Conservation (phyloP, 345 rosid genomes). For the Toxicodendron radicans region DNA sequence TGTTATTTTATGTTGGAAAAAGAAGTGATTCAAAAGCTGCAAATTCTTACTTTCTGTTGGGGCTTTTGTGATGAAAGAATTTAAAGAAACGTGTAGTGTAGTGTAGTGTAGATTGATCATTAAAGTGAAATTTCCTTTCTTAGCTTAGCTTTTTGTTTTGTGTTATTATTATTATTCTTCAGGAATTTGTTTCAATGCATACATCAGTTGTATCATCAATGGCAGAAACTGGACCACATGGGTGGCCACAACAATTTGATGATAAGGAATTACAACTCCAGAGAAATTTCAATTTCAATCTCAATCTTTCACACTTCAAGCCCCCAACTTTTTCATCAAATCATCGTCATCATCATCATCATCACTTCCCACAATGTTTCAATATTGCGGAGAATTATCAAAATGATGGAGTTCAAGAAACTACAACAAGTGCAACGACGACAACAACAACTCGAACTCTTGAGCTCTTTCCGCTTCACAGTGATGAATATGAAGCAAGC, state of each 20-base stretch:
- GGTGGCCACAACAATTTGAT: slow-evolving; percentile 32
- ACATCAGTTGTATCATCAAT: slow-evolving; percentile 11
- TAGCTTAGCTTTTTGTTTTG: background rate
- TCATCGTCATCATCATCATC: too few relatives aligned
- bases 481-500: slow-evolving; percentile 8
- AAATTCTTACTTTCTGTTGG: slow-evolving; percentile 29
- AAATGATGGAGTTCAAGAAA: slow-evolving; percentile 23
- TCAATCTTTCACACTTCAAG: too few relatives aligned
- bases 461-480: slow-evolving; percentile 54
- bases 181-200: slow-evolving; percentile 29
- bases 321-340: too few relatives aligned
- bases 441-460: slow-evolving; percentile 33
- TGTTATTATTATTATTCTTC: background rate
- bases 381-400: slow-evolving; percentile 8
- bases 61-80: slow-evolving; percentile 19
- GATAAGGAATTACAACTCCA: slow-evolving; percentile 24
- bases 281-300: slow-evolving; percentile 7
- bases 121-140: background rate
- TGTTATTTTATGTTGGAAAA: slow-evolving; percentile 31
- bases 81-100: too few relatives aligned
- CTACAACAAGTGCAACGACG: too few relatives aligned
- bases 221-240: slow-evolving; percentile 24
- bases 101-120: too few relatives aligned
- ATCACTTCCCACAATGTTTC: too few relatives aligned
- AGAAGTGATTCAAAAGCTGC: slow-evolving; percentile 35